Percentiles rank a stretch among this genome's conserved stretches.
These are phyloP conservation scores for Microsporum ferrugineum DNA, from an alignment of 2,329 filamentous ascomycete species.

Conservation along the genomic window DNA sequence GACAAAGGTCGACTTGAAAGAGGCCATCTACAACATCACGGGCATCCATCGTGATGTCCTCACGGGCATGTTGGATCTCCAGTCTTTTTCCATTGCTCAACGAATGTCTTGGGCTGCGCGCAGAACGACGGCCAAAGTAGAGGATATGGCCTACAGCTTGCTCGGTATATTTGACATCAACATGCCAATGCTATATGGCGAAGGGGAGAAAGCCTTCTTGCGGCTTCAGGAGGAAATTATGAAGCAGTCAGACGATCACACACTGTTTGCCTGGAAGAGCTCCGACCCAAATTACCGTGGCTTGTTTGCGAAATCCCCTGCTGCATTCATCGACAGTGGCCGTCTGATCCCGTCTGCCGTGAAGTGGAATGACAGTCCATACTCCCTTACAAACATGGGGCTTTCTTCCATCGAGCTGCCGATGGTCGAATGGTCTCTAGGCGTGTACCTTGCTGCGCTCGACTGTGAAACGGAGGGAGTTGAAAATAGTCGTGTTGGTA, in stretches of 20 bases:
- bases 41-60: constrained; percentile 5
- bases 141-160: constrained; percentile 23
- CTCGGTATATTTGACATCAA: constrained; percentile 22
- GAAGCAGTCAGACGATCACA: constrained; percentile 17
- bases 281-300: constrained; percentile 3
- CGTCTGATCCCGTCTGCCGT: not conserved
- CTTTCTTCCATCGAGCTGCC: constrained; percentile 4
- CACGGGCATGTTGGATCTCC: not conserved
- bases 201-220: constrained; percentile 19
- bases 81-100: constrained; percentile 10
- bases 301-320: constrained; percentile 7
- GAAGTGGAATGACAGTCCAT: not conserved
- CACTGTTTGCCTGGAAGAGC: constrained; percentile 14
- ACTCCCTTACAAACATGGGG: constrained; percentile 5
- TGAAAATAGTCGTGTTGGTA: not conserved
- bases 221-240: constrained; percentile 24
- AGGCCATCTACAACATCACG: constrained; percentile 4
- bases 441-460: constrained; percentile 15
- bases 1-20: constrained; percentile 4
- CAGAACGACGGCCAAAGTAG: constrained; percentile 16
- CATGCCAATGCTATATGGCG: constrained; percentile 23
- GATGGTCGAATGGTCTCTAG: constrained; percentile 14
- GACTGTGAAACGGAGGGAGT: constrained; percentile 10
- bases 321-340: constrained; percentile 2
- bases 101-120: constrained; percentile 21